phyloP scores from a whole-genome alignment of 306 rosid species.

The Abrus pulchellus region DNA sequence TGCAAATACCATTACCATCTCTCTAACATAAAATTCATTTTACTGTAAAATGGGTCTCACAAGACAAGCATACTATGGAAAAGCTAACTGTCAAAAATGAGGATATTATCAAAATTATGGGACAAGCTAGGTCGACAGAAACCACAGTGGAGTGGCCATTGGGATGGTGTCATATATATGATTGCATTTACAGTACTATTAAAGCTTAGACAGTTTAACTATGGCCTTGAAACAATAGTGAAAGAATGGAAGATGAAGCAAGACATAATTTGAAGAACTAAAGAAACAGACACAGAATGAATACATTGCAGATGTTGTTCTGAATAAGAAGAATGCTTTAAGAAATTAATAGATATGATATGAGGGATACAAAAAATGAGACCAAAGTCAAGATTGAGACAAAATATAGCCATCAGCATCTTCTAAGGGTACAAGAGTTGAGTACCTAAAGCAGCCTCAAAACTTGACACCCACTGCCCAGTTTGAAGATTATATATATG shows the following conservation, averaged over 20 bases:
- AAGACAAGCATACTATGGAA: neutral
- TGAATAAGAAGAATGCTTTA: neutral
- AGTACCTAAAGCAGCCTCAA: slow-evolving; percentile 90
- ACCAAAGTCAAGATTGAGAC: slow-evolving; percentile 39
- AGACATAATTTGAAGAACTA: slow-evolving; percentile 12
- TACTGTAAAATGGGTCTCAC: neutral
- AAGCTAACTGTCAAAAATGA: neutral
- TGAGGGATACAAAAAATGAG: slow-evolving; percentile 26
- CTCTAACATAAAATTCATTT: slow-evolving; percentile 12
- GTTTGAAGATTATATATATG: slow-evolving; percentile 93
- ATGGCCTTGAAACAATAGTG: slow-evolving; percentile 22
- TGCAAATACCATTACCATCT: slow-evolving; percentile 32
- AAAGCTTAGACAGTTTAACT: slow-evolving; percentile 12
- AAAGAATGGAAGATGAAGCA: slow-evolving; percentile 8
- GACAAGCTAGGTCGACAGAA: slow-evolving; percentile 30
- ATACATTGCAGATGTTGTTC: neutral
- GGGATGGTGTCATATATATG: slow-evolving; percentile 25
- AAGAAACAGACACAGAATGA: slow-evolving; percentile 26
- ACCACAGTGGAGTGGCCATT: slow-evolving; percentile 28
- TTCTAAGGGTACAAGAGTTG: slow-evolving; percentile 37
- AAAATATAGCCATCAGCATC: slow-evolving; percentile 32
- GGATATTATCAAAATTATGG: slow-evolving; percentile 29
- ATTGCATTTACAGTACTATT: neutral
- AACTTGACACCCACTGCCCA: slow-evolving; percentile 93
- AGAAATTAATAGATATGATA: slow-evolving; percentile 35